phyloP scores from a whole-genome alignment of 208 protist genomes.

The Trypanosomatidae sp. region DNA sequence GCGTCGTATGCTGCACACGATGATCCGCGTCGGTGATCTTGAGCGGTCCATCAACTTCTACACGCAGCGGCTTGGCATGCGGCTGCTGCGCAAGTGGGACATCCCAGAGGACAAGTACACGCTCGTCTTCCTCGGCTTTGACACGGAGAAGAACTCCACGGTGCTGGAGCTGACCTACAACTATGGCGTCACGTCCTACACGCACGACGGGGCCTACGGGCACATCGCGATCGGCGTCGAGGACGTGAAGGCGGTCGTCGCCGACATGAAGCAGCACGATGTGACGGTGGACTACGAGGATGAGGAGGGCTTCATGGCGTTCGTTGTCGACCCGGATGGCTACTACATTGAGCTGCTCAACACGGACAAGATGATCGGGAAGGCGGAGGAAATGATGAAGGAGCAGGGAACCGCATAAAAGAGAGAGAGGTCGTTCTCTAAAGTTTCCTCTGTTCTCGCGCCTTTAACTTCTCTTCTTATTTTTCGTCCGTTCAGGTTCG shows the following conservation, averaged over 20 bases:
- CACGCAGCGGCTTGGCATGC: conserved; percentile 77
- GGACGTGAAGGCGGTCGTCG: conserved; percentile 57
- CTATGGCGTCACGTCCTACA: conserved; percentile 71
- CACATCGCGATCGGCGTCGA: conserved; percentile 87
- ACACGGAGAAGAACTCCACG: conserved; percentile 57
- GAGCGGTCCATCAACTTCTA: conserved; percentile 86
- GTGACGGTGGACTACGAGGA: conserved; percentile 78
- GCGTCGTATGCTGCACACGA: conserved; percentile 77
- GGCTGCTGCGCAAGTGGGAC: conserved; percentile 79
- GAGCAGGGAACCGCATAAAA: conserved; percentile 61
- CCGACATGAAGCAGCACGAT: conserved; percentile 41
- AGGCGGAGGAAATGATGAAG: conserved; percentile 59
- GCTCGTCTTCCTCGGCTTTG: conserved; percentile 81
- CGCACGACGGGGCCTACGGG: conserved; percentile 74
- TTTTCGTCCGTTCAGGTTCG: no score
- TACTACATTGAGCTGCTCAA: conserved; percentile 88
- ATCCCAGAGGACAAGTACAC: conserved; percentile 76
- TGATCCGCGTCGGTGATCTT: conserved; percentile 86
- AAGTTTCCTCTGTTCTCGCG: no score
- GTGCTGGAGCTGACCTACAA: conserved; percentile 91
- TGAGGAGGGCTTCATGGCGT: conserved; percentile 78
- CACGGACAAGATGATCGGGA: conserved; percentile 70
- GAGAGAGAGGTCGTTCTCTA: no score
- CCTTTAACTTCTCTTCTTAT: no score
- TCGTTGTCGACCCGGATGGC: conserved; percentile 83